Conservation (phyloP, 306 rosid species). For the Glycine latifolia region DNA sequence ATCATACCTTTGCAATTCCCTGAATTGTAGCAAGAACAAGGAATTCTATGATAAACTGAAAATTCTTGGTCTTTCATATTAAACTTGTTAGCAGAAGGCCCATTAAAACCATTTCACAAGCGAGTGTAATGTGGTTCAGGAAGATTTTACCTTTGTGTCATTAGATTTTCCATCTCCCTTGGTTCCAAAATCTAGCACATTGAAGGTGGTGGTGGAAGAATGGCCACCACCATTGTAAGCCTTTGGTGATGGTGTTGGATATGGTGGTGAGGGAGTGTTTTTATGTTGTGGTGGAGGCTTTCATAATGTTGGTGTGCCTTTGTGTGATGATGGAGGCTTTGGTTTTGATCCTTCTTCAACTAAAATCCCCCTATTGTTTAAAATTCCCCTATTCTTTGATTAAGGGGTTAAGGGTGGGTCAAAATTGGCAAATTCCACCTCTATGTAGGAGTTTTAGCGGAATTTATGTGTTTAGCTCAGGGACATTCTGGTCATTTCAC, state of each 20-base stretch:
- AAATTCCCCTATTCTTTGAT: too few species aligned
- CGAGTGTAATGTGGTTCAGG: conserved; percentile 16
- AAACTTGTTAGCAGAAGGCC: too few species aligned
- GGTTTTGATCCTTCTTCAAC: conserved; percentile 64
- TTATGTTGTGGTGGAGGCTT: conserved; percentile 12
- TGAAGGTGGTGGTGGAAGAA: conserved; percentile 48
- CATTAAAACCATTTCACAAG: background rate
- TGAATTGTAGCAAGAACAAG: background rate
- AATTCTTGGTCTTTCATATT: conserved; percentile 1
- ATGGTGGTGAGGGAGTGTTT: conserved; percentile 36
- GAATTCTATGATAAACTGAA: conserved; percentile 19
- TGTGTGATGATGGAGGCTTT: conserved; percentile 59
- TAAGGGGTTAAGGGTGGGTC: too few species aligned
- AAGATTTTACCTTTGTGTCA: conserved; percentile 79
- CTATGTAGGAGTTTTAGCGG: too few species aligned
- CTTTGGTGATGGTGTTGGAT: conserved; percentile 59
- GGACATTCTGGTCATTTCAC: too few species aligned
- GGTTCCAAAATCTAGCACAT: conserved; percentile 90
- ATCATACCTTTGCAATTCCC: conserved; percentile 16
- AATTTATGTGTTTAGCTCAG: too few species aligned
- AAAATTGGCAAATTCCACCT: too few species aligned
- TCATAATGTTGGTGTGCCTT: conserved; percentile 40
- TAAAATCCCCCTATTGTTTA: too few species aligned
- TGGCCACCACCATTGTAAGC: conserved; percentile 50
- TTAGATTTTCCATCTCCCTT: conserved; percentile 82